A percentile compares a stretch with the other conserved stretches of the same genome.
Conservation (phyloP, 2,329 filamentous ascomycete species). For the Fusarium abutilonis region DNA sequence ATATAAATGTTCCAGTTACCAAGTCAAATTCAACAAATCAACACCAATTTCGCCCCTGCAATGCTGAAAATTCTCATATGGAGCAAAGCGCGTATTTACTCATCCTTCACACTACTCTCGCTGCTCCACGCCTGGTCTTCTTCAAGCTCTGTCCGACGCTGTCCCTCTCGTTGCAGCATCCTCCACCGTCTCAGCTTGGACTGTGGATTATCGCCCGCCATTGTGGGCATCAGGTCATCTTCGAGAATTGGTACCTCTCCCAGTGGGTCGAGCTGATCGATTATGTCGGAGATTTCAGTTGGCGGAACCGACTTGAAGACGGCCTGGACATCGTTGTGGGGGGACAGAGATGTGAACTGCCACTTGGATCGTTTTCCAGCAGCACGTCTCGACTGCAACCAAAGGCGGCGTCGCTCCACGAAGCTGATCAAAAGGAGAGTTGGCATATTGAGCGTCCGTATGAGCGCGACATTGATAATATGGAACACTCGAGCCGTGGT, state of each 20-base stretch:
- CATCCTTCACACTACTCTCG: slow-evolving; percentile 24
- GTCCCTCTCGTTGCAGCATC: slow-evolving; percentile 37
- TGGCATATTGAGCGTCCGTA: slow-evolving; percentile 71
- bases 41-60: slow-evolving; percentile 28
- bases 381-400: slow-evolving; percentile 33
- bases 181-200: slow-evolving; percentile 36
- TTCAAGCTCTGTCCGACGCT: slow-evolving; percentile 12
- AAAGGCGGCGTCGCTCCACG: slow-evolving; percentile 68
- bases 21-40: neutral
- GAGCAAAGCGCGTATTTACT: slow-evolving; percentile 2
- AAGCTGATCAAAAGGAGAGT: slow-evolving; percentile 68
- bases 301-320: slow-evolving; percentile 70
- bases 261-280: slow-evolving; percentile 50
- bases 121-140: slow-evolving; percentile 28
- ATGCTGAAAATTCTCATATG: slow-evolving; percentile 17
- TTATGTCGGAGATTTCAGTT: slow-evolving; percentile 49
- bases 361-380: slow-evolving; percentile 47
- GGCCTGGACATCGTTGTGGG: slow-evolving; percentile 68
- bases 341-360: slow-evolving; percentile 61
- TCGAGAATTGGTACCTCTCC: slow-evolving; percentile 50
- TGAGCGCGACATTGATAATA: slow-evolving; percentile 73
- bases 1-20: neutral
- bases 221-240: slow-evolving; percentile 46
- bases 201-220: slow-evolving; percentile 43
- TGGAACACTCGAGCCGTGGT: slow-evolving; percentile 73